A percentile compares a stretch with the other conserved stretches of the same genome.
Evolutionary conservation across 129 eudicot genomes (phyloP).

Genomic region (Chrysanthemum seticuspe): DNA sequence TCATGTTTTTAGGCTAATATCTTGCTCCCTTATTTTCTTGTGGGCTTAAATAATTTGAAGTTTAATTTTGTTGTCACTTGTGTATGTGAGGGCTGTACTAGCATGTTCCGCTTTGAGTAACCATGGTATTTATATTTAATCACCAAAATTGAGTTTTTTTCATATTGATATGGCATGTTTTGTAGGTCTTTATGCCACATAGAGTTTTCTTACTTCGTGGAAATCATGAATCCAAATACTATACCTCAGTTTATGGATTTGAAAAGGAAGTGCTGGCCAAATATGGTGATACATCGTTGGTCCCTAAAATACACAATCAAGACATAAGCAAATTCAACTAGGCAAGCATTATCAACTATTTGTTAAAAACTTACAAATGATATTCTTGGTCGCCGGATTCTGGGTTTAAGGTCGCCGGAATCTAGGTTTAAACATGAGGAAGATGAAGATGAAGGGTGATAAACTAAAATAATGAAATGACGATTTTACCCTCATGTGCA

Average conservation of each 20-base stretch:
- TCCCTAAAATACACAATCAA: too few relatives aligned
- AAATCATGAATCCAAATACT: slow-evolving; percentile 93
- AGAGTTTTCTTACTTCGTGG: slow-evolving; percentile 96
- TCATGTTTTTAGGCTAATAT: too few relatives aligned
- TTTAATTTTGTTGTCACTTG: not conserved
- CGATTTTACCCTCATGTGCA: too few relatives aligned
- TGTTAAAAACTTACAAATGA: too few relatives aligned
- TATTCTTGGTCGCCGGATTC: too few relatives aligned
- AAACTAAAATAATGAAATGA: too few relatives aligned
- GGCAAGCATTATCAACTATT: too few relatives aligned
- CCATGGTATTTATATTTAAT: not conserved
- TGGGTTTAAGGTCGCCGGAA: too few relatives aligned
- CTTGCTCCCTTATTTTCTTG: not conserved
- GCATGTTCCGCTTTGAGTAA: not conserved
- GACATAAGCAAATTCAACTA: too few relatives aligned
- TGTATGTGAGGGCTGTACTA: too few relatives aligned
- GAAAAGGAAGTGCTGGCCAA: slow-evolving; percentile 82
- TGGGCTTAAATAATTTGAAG: not conserved
- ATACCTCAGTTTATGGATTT: slow-evolving; percentile 93
- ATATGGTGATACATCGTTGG: slow-evolving; percentile 79
- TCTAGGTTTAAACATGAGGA: too few relatives aligned
- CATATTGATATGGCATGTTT: slow-evolving; percentile 16
- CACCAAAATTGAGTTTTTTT: not conserved
- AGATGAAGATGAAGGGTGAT: too few relatives aligned
- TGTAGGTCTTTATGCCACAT: slow-evolving; percentile 78